These are phyloP conservation scores for Pichia membranifaciens DNA, from an alignment of 805 yeast genomes.

Conservation along the genomic window DNA sequence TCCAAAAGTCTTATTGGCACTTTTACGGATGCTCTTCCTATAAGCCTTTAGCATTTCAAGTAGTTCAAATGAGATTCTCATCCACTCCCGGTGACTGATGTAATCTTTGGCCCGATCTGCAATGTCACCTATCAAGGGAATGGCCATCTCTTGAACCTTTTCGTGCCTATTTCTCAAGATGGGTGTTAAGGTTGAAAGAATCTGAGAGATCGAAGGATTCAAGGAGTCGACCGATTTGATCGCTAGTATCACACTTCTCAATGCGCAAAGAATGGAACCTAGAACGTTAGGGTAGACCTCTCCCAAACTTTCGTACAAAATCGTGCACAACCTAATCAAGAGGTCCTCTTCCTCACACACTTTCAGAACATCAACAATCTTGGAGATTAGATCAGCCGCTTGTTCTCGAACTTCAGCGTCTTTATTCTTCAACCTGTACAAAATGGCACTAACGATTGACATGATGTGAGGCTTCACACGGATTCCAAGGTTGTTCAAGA, in stretches of 20 bases:
- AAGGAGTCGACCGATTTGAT: constrained; percentile 50
- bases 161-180: constrained; percentile 85
- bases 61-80: constrained; percentile 88
- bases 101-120: constrained; percentile 77
- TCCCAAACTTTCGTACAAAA: constrained; percentile 85
- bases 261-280: constrained; percentile 75
- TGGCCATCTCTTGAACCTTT: constrained; percentile 80
- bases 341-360: constrained; percentile 59
- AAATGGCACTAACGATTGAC: constrained; percentile 62
- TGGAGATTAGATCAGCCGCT: constrained; percentile 70
- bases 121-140: constrained; percentile 72
- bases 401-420: constrained; percentile 71
- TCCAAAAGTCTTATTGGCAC: constrained; percentile 90
- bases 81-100: constrained; percentile 93
- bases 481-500: constrained; percentile 54
- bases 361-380: constrained; percentile 60
- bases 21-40: constrained; percentile 66
- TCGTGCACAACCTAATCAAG: constrained; percentile 61
- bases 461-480: constrained; percentile 68
- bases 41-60: constrained; percentile 83
- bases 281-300: constrained; percentile 92
- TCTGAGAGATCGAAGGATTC: constrained; percentile 77
- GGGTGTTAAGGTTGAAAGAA: constrained; percentile 86
- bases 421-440: constrained; percentile 69
- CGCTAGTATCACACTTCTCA: constrained; percentile 54